These are phyloP conservation scores for Metschnikowia bowlesiae DNA, from an alignment of 805 yeast genomes.

Conservation along the genomic window DNA sequence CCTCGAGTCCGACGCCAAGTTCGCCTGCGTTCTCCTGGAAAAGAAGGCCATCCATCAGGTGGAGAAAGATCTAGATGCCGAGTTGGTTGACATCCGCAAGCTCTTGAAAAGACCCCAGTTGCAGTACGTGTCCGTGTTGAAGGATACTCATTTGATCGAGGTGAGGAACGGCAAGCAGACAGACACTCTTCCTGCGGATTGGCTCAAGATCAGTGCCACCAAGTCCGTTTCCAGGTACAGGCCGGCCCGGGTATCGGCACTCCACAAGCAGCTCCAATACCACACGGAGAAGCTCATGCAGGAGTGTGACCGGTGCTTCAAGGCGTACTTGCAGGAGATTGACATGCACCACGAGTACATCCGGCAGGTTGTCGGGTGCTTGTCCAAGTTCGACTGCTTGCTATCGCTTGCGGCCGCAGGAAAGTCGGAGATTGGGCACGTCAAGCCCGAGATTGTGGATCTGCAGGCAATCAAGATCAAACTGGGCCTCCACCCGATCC, in stretches of 20 bases:
- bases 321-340: conserved; percentile 32
- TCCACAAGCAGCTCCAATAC: conserved; percentile 55
- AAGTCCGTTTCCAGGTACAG: conserved; percentile 67
- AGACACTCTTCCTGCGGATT: conserved; percentile 59
- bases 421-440: conserved; percentile 1
- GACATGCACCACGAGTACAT: conserved; percentile 32
- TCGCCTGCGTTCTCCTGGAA: conserved; percentile 38
- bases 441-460: conserved; percentile 33
- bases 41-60: conserved; percentile 38
- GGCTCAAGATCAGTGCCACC: conserved; percentile 75
- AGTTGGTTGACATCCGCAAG: conserved; percentile 44
- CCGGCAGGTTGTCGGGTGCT: conserved; percentile 10
- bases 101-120: conserved; percentile 54
- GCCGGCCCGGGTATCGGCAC: conserved; percentile 50
- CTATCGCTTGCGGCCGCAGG: conserved; percentile 12
- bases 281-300: conserved; percentile 51
- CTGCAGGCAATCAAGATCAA: conserved; percentile 42
- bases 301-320: conserved; percentile 46
- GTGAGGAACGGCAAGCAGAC: conserved; percentile 55
- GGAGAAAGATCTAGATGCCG: conserved; percentile 46
- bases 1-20: conserved; percentile 21
- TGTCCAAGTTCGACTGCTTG: conserved; percentile 17
- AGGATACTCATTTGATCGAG: conserved; percentile 73
- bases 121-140: conserved; percentile 51
- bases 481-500: conserved; percentile 64